Percentiles rank a stretch among this genome's conserved stretches.
phyloP scores from a whole-genome alignment of 495 filamentous ascomycete species.

The Hyphodiscus hymeniophilus region DNA sequence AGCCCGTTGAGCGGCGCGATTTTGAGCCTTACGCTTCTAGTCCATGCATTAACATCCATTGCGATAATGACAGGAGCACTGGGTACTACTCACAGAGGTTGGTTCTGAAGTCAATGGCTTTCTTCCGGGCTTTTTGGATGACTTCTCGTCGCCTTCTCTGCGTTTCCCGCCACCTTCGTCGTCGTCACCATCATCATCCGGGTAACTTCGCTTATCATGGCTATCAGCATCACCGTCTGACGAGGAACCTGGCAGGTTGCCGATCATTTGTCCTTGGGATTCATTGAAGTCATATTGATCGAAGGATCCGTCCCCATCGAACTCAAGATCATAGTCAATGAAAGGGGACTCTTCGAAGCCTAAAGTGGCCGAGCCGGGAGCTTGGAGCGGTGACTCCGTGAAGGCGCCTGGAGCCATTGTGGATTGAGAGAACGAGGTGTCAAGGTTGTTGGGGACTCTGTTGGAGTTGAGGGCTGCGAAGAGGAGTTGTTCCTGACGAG shows the following conservation, averaged over 20 bases:
- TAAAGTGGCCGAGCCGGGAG: slow-evolving; percentile 35
- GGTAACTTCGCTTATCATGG: slow-evolving; percentile 76
- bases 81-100: slow-evolving; percentile 66
- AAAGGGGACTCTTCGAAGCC: slow-evolving; percentile 67
- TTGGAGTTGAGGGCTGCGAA: slow-evolving; percentile 78
- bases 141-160: slow-evolving; percentile 65
- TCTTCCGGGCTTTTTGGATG: slow-evolving; percentile 87
- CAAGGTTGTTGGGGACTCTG: slow-evolving; percentile 7
- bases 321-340: slow-evolving; percentile 67
- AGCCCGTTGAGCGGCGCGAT: slow-evolving; percentile 90
- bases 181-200: slow-evolving; percentile 57
- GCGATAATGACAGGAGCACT: neutral
- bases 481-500: slow-evolving; percentile 80
- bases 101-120: slow-evolving; percentile 95
- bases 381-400: slow-evolving; percentile 44
- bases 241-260: slow-evolving; percentile 57
- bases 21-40: slow-evolving; percentile 98
- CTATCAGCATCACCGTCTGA: slow-evolving; percentile 54
- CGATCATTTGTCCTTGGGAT: slow-evolving; percentile 58
- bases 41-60: slow-evolving; percentile 26
- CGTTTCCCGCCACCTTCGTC: slow-evolving; percentile 68
- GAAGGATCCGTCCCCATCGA: slow-evolving; percentile 56
- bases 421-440: slow-evolving; percentile 5
- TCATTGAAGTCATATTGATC: slow-evolving; percentile 56
- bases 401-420: slow-evolving; percentile 42